phyloP scores from a whole-genome alignment of 768 basidiomycete species.

The Panellus pusillus region DNA sequence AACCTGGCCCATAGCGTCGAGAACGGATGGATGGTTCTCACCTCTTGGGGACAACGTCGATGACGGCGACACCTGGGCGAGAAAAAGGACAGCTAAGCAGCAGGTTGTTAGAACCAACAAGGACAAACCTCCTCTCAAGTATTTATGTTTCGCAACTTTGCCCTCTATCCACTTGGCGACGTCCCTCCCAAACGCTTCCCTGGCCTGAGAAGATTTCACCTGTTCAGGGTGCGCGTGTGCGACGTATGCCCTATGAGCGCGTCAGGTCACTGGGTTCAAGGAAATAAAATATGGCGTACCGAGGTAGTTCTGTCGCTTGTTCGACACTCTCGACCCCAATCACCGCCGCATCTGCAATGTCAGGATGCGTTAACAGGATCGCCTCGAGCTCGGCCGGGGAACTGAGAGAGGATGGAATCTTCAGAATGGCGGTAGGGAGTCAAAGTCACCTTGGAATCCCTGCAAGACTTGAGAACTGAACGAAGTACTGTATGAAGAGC shows the following conservation, averaged over 20 bases:
- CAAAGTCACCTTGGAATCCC: constrained; percentile 57
- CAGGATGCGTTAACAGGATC: constrained; percentile 56
- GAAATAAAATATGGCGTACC: constrained; percentile 33
- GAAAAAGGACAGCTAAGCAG: no score
- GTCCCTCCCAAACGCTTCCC: background rate
- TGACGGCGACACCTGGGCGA: background rate
- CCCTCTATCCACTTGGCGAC: constrained; percentile 7
- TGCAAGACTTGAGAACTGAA: no score
- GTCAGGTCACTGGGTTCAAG: no score
- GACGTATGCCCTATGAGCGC: constrained; percentile 13
- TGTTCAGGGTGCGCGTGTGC: background rate
- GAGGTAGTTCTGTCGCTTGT: constrained; percentile 66
- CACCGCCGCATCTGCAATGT: constrained; percentile 66
- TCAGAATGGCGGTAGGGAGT: no score
- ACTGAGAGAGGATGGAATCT: no score
- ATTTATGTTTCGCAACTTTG: constrained; percentile 6
- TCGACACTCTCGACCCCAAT: constrained; percentile 54
- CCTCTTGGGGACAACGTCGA: constrained; percentile 8
- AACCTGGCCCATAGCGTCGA: no score
- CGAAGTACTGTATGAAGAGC: background rate
- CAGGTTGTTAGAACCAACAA: no score
- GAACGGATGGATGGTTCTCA: no score
- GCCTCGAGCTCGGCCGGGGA: constrained; percentile 67
- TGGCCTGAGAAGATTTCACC: background rate
- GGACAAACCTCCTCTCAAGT: constrained; percentile 3